Percentiles rank a stretch among this genome's conserved stretches.
Evolutionary conservation across 2,329 filamentous ascomycete genomes (phyloP).

Genomic region (Exophiala alcalophila): DNA sequence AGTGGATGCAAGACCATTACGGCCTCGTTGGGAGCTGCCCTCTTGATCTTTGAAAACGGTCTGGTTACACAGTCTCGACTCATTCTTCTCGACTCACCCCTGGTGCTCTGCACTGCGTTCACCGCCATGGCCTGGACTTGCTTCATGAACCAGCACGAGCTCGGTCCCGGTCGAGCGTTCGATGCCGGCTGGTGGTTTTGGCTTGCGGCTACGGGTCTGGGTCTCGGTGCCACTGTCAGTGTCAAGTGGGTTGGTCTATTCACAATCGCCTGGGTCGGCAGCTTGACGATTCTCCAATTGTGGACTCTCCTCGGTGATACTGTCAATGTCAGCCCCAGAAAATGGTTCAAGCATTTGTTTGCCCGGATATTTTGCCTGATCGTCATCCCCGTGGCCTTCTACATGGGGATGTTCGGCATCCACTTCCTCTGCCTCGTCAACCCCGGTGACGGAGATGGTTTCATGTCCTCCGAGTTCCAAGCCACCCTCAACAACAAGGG

Average conservation of each 20-base stretch:
- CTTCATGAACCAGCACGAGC: slow-evolving; percentile 96
- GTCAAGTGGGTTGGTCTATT: slow-evolving; percentile 99
- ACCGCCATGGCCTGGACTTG: slow-evolving; percentile 86
- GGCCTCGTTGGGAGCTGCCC: slow-evolving; percentile 74
- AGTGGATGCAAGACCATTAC: slow-evolving; percentile 83
- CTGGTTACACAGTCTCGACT: slow-evolving; percentile 91
- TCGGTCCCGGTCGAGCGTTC: slow-evolving; percentile 85
- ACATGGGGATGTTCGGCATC: slow-evolving; percentile 95
- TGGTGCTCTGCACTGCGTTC: slow-evolving; percentile 89
- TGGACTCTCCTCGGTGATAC: slow-evolving; percentile 92
- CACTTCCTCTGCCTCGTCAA: slow-evolving; percentile 93
- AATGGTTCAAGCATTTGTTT: slow-evolving; percentile 92
- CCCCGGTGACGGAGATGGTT: slow-evolving; percentile 94
- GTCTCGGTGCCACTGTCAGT: slow-evolving; percentile 83
- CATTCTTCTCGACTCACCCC: slow-evolving; percentile 91
- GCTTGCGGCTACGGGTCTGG: slow-evolving; percentile 80
- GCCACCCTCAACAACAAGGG: slow-evolving; percentile 93
- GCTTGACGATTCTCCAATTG: slow-evolving; percentile 83
- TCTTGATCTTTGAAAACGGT: slow-evolving; percentile 96
- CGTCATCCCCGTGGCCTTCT: slow-evolving; percentile 82
- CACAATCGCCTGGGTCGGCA: slow-evolving; percentile 96
- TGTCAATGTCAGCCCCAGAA: slow-evolving; percentile 76
- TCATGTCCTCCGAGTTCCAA: slow-evolving; percentile 99
- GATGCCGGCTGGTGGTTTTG: slow-evolving; percentile 96
- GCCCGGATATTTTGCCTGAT: slow-evolving; percentile 89